These are phyloP conservation scores for Saprolegnia parasitica DNA, from an alignment of 352 stramenopile species.

Conservation along the genomic window DNA sequence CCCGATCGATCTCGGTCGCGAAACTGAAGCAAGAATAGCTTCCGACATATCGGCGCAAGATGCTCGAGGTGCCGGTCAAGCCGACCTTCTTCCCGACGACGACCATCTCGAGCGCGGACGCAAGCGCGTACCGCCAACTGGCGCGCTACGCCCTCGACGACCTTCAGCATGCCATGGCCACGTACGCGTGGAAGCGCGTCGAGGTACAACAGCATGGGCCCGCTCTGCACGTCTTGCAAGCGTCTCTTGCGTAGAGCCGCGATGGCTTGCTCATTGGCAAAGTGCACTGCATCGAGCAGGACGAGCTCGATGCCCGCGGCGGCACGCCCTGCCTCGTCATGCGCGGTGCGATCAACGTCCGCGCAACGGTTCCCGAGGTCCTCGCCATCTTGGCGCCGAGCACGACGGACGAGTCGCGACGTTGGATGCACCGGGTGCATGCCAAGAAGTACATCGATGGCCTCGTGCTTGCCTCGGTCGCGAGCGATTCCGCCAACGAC, in stretches of 20 bases:
- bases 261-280: constrained; percentile 60
- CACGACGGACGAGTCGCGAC: constrained; percentile 61
- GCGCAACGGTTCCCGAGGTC: constrained; percentile 55
- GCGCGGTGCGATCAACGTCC: constrained; percentile 50
- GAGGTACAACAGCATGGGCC: too few species aligned
- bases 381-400: constrained; percentile 59
- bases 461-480: constrained; percentile 51
- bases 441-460: constrained; percentile 54
- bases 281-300: constrained; percentile 51
- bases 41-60: too few species aligned
- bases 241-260: constrained; percentile 32
- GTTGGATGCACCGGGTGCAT: constrained; percentile 62
- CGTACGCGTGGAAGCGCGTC: constrained; percentile 55
- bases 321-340: constrained; percentile 50
- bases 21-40: too few species aligned
- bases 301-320: constrained; percentile 14
- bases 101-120: constrained; percentile 46
- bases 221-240: too few species aligned
- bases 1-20: too few species aligned
- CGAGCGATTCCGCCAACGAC: constrained; percentile 15
- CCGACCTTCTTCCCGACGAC: constrained; percentile 62
- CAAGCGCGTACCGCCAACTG: constrained; percentile 40
- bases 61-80: constrained; percentile 71
- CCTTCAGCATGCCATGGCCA: constrained; percentile 43
- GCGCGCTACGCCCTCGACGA: constrained; percentile 41